Conservation (phyloP, 139 green algal species). For the Tetratostichococcus sp. region DNA sequence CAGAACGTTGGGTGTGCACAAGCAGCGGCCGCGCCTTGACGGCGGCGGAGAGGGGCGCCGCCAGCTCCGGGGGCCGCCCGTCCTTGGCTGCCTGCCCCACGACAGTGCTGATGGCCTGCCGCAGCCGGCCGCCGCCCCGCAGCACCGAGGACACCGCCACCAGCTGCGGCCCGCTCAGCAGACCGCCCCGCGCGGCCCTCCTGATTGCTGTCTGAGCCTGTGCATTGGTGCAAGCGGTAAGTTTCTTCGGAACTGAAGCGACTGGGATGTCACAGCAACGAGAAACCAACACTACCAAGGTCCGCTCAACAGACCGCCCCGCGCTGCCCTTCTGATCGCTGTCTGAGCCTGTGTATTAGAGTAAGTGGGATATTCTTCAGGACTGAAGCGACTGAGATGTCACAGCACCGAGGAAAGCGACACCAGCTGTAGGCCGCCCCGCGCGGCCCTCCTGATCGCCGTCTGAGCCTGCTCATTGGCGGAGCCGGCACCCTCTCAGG, state of each 20-base stretch:
- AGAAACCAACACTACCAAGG: slow-evolving; percentile 31
- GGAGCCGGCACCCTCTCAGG: no score
- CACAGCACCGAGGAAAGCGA: no score
- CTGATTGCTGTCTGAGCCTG: slow-evolving; percentile 43
- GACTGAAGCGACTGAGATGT: no score
- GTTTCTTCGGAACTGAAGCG: no score
- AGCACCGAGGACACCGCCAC: slow-evolving; percentile 35
- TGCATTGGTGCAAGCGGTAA: not conserved
- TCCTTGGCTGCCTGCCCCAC: slow-evolving; percentile 11
- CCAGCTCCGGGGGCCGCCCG: not conserved
- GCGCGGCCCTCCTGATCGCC: slow-evolving; percentile 46
- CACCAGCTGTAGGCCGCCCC: slow-evolving; percentile 57
- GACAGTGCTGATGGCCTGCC: slow-evolving; percentile 15
- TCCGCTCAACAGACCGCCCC: slow-evolving; percentile 57
- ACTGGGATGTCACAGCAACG: slow-evolving; percentile 31
- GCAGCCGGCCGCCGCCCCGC: slow-evolving; percentile 29
- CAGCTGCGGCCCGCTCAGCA: slow-evolving; percentile 41
- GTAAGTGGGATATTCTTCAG: no score
- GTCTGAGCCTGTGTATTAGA: slow-evolving; percentile 24
- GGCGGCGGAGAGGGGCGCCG: not conserved
- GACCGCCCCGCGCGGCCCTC: slow-evolving; percentile 55
- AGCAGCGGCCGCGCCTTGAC: not conserved
- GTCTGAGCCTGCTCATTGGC: slow-evolving; percentile 25
- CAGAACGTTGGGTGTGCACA: no score
- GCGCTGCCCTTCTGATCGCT: slow-evolving; percentile 46